phyloP scores from a whole-genome alignment of 1,284 basidiomycete genomes.

The Ustanciosporium gigantosporum region DNA sequence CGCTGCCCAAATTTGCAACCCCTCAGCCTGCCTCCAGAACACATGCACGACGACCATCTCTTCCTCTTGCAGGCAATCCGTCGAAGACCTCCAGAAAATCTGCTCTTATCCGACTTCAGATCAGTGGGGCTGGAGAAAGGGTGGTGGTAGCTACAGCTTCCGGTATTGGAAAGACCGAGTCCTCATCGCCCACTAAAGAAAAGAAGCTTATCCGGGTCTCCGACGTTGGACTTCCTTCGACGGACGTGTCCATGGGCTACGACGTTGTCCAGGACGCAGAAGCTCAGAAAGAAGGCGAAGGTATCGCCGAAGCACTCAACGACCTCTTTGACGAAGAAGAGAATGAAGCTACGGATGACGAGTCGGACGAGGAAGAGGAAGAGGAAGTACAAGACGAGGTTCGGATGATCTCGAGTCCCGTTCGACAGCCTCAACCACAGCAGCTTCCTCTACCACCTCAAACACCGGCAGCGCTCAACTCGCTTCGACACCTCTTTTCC shows the following conservation, averaged over 20 bases:
- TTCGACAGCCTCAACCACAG: background rate
- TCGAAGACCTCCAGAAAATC: conserved; percentile 17
- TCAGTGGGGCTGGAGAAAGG: conserved; percentile 23
- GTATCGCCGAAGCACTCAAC: conserved; percentile 23
- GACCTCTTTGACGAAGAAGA: conserved; percentile 28
- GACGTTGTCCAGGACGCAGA: conserved; percentile 12
- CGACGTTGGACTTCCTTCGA: conserved; percentile 26
- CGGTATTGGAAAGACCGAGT: background rate
- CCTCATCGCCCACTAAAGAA: conserved; percentile 16
- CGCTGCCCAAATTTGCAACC: conserved; percentile 20
- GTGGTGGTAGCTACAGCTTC: conserved; percentile 8
- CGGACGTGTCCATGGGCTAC: conserved; percentile 31
- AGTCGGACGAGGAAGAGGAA: conserved; percentile 11
- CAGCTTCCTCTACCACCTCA: conserved; percentile 6
- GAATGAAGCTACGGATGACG: conserved; percentile 32
- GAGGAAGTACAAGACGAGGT: conserved; percentile 23
- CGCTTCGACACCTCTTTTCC: conserved; percentile 21
- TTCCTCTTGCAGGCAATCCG: conserved; percentile 18
- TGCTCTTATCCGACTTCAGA: conserved; percentile 26
- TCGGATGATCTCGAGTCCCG: conserved; percentile 5
- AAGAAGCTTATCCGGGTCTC: conserved; percentile 23
- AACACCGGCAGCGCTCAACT: conserved; percentile 20
- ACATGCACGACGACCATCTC: conserved; percentile 17
- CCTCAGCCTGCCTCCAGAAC: conserved; percentile 18
- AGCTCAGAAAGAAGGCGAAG: conserved; percentile 7